phyloP scores from a whole-genome alignment of 352 stramenopile species.

The Globisporangium canariense region DNA sequence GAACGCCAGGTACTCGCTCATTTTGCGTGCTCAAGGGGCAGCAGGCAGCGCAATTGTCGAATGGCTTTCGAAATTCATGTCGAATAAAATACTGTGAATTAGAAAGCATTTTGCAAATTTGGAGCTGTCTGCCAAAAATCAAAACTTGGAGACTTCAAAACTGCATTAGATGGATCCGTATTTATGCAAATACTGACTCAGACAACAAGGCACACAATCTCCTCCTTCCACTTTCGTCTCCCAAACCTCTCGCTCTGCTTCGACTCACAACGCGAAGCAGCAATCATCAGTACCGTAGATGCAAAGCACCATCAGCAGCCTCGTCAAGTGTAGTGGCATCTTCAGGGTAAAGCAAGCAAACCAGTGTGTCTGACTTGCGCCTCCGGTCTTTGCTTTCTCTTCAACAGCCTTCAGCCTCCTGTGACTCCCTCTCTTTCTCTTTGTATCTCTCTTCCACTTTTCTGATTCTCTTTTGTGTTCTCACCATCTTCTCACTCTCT shows the following conservation, averaged over 20 bases:
- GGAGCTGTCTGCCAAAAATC: not conserved
- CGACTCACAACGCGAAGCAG: no score
- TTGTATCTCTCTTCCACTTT: no score
- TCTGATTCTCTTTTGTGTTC: slow-evolving; percentile 4
- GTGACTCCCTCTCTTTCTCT: not conserved
- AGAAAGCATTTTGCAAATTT: not conserved
- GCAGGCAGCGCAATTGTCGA: not conserved
- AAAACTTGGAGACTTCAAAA: no score
- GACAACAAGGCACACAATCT: no score
- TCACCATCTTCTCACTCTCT: not conserved
- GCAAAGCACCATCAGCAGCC: no score
- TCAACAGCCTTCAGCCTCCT: not conserved
- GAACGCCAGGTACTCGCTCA: slow-evolving; percentile 24
- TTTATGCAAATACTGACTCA: no score
- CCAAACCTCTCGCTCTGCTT: no score
- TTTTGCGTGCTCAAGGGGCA: not conserved
- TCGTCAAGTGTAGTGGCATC: no score
- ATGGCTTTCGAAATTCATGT: not conserved
- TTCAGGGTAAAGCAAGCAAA: no score
- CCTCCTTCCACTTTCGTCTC: no score
- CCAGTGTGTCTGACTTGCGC: not conserved
- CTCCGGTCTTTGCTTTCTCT: not conserved
- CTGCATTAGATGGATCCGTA: no score
- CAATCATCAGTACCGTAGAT: no score
- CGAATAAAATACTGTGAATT: not conserved